Evolutionary conservation across 2,329 filamentous ascomycete genomes (phyloP), one percentile per base, ranked within the genome.

Genomic region (Raffaelea ambrosiae): DNA sequence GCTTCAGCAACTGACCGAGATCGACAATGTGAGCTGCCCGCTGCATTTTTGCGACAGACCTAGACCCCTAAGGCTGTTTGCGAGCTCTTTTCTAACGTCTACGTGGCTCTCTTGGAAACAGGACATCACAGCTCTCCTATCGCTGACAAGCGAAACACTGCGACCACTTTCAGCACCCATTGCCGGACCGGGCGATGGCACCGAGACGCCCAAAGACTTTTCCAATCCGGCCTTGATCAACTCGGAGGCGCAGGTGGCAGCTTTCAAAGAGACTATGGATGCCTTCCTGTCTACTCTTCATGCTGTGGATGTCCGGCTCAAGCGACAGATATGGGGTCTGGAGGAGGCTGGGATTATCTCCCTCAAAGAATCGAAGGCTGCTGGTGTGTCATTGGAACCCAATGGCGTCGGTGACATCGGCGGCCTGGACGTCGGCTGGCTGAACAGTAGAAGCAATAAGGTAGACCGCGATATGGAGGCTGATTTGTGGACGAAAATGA

Each of bases 361-460:
- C 60, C 65, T 74, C 48, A 61, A 59, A 41, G 61, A 59, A 57
- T 41, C 70, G 1, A 48, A 36, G 35, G 18, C 55, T 3, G 38
- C 43, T 1, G 51, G 46, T 3, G 43, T 49, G 19, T 69, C 70
- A 10, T 55, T 79, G 54, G 67, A 79, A 61, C 72, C 81, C 36
- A 68, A 78, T 40, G 77, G 73, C 36, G 66, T 71, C 48, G 78
- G 72, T 20, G 72, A 71, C 56, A 75, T 80, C 31, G 77, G 76
- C 10, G 69, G 68, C 23, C 71, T 96, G 46, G 90, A 96, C 61
- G 83, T 94, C 14, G 90, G 90, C 29, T 91, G 86, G 79, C 66
- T 97, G 57, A 97, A 96, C 61, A 90, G 87, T 58, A 77, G 88
- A 49, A 88, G 86, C 52, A 84, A 86, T 53, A 84, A 84, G 53